Conservation (phyloP, 164 flowering plant species). For the Paratinospora sagittata region DNA sequence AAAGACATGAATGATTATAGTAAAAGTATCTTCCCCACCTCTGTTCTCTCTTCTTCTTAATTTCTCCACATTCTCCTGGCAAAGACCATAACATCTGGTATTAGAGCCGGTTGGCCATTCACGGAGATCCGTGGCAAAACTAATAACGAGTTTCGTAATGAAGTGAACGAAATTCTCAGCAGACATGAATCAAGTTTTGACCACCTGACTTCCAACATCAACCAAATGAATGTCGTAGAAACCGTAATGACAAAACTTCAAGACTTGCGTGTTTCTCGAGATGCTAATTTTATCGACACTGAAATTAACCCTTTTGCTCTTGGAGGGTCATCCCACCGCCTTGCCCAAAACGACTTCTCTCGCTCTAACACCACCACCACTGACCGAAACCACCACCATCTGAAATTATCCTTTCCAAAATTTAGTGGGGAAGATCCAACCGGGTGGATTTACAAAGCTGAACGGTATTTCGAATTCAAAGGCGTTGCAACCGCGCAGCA, state of each 20-base stretch:
- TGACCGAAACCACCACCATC: not conserved
- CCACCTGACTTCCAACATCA: not conserved
- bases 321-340: no score
- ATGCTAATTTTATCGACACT: no score
- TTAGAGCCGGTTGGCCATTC: no score
- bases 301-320: not conserved
- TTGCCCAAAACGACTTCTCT: not conserved
- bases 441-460: conserved; percentile 4
- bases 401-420: not conserved
- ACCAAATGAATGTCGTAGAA: not conserved
- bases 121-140: not conserved
- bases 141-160: not conserved
- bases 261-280: no score
- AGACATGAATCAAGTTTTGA: not conserved
- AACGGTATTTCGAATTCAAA: not conserved
- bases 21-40: no score
- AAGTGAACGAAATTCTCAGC: not conserved
- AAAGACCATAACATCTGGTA: no score
- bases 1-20: no score
- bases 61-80: no score
- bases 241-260: not conserved
- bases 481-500: not conserved
- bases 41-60: no score
- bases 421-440: not conserved
- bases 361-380: not conserved